Conservation (phyloP, 176 grass and related monocot species). For the Thalia dealbata region DNA sequence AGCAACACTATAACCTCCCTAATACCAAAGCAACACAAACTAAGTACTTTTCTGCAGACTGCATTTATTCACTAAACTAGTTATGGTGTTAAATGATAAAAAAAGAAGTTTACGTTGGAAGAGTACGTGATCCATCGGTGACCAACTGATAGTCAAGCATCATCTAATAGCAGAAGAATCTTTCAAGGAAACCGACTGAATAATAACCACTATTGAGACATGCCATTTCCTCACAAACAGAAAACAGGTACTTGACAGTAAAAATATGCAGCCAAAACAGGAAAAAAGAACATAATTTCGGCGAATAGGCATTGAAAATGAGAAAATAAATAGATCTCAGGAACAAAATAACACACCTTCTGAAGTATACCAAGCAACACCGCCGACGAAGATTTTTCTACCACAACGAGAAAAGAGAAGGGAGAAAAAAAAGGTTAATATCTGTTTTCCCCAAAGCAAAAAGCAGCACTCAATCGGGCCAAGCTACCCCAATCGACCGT, state of each 20-base stretch:
- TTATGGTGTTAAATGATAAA: too few relatives aligned
- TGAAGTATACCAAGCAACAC: slow-evolving; percentile 92
- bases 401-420: slow-evolving; percentile 22
- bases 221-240: background rate
- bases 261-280: too few relatives aligned
- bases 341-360: slow-evolving; percentile 37
- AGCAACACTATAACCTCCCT: too few relatives aligned
- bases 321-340: background rate
- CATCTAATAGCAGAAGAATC: background rate
- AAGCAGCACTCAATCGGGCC: background rate
- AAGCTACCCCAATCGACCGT: background rate
- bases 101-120: background rate
- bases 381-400: slow-evolving; percentile 98
- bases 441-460: background rate
- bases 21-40: too few relatives aligned
- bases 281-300: too few relatives aligned
- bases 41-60: too few relatives aligned
- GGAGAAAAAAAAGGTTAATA: slow-evolving; percentile 4
- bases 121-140: background rate
- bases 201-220: background rate
- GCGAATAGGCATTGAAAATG: too few relatives aligned
- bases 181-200: background rate
- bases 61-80: too few relatives aligned
- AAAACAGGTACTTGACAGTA: too few relatives aligned
- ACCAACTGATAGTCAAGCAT: background rate